phyloP scores from a whole-genome alignment of 495 filamentous ascomycete genomes.

The Jackrogersella multiformis region DNA sequence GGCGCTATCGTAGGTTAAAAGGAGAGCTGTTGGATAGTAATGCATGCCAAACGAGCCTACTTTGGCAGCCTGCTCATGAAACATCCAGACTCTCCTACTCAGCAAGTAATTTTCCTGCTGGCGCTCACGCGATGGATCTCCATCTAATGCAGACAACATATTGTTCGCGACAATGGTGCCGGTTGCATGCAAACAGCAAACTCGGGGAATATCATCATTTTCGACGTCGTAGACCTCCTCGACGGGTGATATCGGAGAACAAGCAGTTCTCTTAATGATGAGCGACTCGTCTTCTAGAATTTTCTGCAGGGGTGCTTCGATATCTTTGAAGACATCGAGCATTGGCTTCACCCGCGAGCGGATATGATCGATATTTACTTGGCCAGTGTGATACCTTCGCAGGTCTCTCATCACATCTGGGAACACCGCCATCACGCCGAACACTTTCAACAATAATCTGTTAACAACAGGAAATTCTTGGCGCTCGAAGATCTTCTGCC shows the following conservation, averaged over 20 bases:
- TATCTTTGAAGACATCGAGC: neutral
- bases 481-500: slow-evolving; percentile 4
- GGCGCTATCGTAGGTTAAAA: slow-evolving; percentile 14
- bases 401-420: slow-evolving; percentile 19
- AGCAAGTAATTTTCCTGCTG: neutral
- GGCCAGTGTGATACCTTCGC: slow-evolving; percentile 5
- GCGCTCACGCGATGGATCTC: neutral
- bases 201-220: neutral
- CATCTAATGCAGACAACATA: slow-evolving; percentile 4
- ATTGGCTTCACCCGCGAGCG: neutral
- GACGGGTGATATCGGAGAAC: slow-evolving; percentile 1
- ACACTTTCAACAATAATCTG: neutral
- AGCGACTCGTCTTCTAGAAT: slow-evolving; percentile 3
- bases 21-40: slow-evolving; percentile 14
- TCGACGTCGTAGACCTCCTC: slow-evolving; percentile 7
- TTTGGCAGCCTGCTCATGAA: slow-evolving; percentile 13
- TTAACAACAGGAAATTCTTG: neutral
- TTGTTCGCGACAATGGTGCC: slow-evolving; percentile 4
- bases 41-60: slow-evolving; percentile 17
- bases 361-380: neutral
- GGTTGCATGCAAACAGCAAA: slow-evolving; percentile 6
- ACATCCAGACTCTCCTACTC: slow-evolving; percentile 14
- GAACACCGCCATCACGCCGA: slow-evolving; percentile 5
- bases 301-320: neutral
- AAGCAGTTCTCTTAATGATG: neutral